A percentile compares a stretch with the other conserved stretches of the same genome.
Conservation (phyloP, 345 rosid genomes). For the Heritiera fomes region DNA sequence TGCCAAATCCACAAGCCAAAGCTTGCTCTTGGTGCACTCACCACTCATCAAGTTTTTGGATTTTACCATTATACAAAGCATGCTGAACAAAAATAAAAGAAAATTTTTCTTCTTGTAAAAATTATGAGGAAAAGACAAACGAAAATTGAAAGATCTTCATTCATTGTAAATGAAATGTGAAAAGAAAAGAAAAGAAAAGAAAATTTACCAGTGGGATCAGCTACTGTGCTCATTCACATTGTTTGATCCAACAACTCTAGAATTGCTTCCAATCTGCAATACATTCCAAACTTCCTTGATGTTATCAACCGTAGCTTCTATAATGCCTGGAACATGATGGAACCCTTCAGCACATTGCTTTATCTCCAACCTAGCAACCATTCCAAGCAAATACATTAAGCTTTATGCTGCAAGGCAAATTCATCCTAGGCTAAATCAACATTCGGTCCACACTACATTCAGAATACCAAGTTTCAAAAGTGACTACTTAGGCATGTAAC, state of each 20-base stretch:
- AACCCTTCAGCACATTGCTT: conserved; percentile 84
- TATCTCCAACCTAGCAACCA: conserved; percentile 71
- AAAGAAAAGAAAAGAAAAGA: conserved; percentile 1
- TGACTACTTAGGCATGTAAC: not conserved
- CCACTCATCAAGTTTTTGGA: conserved; percentile 80
- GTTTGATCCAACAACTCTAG: conserved; percentile 95
- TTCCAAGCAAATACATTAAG: not conserved
- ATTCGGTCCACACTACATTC: conserved; percentile 1
- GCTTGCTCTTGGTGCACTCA: conserved; percentile 93
- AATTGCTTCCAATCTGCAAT: conserved; percentile 85
- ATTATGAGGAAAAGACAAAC: not conserved
- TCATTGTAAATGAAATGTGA: not conserved
- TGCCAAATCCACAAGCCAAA: conserved; percentile 72
- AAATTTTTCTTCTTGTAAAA: conserved; percentile 2
- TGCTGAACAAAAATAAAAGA: conserved; percentile 50
- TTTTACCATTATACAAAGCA: conserved; percentile 87
- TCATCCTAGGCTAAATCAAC: not conserved
- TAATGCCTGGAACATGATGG: conserved; percentile 87
- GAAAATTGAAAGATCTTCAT: not conserved
- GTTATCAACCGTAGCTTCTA: conserved; percentile 77
- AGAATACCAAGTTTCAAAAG: not conserved
- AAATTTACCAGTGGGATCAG: conserved; percentile 87
- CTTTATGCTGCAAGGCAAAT: conserved; percentile 6
- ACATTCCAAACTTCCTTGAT: conserved; percentile 85
- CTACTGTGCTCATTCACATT: conserved; percentile 97